phyloP scores from a whole-genome alignment of 441 rosid genomes.

The Dalechampia spathulata region DNA sequence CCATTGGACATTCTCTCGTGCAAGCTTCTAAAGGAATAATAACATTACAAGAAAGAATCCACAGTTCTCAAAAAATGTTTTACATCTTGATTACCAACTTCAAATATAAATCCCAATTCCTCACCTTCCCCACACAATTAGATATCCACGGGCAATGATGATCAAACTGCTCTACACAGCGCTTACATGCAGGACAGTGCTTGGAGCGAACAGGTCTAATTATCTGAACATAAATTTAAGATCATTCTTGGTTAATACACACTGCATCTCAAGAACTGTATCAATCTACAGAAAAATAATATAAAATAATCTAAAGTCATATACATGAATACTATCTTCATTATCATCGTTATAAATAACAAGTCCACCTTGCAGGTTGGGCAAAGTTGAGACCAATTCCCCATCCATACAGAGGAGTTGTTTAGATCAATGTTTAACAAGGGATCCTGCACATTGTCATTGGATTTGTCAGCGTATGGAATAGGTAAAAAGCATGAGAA shows the following conservation, averaged over 20 bases:
- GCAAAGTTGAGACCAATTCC: conserved; percentile 98
- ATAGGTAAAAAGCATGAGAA: neutral
- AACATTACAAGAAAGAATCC: neutral
- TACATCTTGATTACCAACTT: neutral
- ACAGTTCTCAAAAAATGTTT: neutral
- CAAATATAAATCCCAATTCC: conserved; percentile 8
- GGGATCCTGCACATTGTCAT: conserved; percentile 52
- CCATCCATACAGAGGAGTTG: conserved; percentile 60
- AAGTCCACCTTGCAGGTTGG: conserved; percentile 91
- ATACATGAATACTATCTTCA: neutral
- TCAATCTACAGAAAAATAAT: conserved; percentile 5
- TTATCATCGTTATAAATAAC: neutral
- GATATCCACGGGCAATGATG: conserved; percentile 99
- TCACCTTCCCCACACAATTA: conserved; percentile 96
- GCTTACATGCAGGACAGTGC: conserved; percentile 85
- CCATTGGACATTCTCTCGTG: neutral
- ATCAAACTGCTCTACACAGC: conserved; percentile 88
- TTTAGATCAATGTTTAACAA: conserved; percentile 59
- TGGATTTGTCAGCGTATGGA: neutral
- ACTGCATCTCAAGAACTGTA: conserved; percentile 1
- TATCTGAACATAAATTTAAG: conserved; percentile 40
- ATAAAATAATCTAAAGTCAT: neutral
- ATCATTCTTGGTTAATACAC: conserved; percentile 4
- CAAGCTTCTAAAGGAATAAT: neutral
- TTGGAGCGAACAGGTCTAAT: conserved; percentile 91